Conservation (phyloP, 495 filamentous ascomycete genomes). For the Tuber umbilicatum region DNA sequence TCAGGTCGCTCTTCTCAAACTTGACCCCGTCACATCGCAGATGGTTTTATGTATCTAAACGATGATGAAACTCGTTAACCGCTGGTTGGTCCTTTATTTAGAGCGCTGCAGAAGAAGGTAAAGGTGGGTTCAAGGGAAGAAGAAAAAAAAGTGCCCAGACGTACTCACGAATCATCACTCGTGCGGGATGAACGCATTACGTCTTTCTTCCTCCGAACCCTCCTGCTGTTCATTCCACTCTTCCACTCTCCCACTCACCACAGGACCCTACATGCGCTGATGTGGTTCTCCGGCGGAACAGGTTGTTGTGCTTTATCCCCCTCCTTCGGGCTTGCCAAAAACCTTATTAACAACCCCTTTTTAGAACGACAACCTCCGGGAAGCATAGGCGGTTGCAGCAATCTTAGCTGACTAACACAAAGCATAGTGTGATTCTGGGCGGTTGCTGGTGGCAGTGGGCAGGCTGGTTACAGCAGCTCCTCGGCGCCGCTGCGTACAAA, state of each 20-base stretch:
- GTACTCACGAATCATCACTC: constrained; percentile 2
- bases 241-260: neutral
- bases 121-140: neutral
- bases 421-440: neutral
- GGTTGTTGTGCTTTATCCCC: neutral
- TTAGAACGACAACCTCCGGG: neutral
- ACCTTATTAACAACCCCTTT: neutral
- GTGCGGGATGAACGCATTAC: neutral
- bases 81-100: constrained; percentile 1
- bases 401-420: neutral
- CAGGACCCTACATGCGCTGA: neutral
- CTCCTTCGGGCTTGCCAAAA: neutral
- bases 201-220: neutral
- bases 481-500: neutral
- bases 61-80: neutral
- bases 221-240: neutral
- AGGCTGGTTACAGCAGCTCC: neutral
- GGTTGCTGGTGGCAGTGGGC: neutral
- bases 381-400: neutral
- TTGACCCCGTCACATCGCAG: neutral
- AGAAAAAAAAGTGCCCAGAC: neutral
- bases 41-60: neutral
- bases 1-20: neutral
- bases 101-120: neutral
- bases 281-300: neutral